Conservation (phyloP, 176 grass and related monocot genomes). For the Phoenix roebelenii region DNA sequence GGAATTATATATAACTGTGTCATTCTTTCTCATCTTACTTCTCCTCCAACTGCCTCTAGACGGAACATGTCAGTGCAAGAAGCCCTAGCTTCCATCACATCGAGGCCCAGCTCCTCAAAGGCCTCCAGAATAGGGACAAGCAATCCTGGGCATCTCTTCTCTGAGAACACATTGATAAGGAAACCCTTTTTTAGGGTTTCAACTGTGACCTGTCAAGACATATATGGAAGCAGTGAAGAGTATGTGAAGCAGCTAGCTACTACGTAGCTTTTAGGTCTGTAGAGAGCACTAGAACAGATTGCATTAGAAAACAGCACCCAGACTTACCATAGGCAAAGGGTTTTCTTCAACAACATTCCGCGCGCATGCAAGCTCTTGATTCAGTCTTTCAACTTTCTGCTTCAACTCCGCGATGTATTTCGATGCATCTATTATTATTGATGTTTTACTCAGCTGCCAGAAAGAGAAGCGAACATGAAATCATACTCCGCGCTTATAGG, state of each 20-base stretch:
- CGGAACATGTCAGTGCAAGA: constrained; percentile 70
- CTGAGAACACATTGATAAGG: constrained; percentile 66
- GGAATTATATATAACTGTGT: constrained; percentile 2
- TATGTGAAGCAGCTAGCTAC: constrained; percentile 5
- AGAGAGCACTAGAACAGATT: not conserved
- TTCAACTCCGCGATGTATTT: constrained; percentile 86
- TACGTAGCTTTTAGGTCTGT: too few relatives aligned
- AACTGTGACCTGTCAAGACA: constrained; percentile 58
- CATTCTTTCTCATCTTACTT: constrained; percentile 24
- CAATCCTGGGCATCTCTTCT: constrained; percentile 62
- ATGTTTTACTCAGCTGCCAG: constrained; percentile 48
- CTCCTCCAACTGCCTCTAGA: constrained; percentile 61
- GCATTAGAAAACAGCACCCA: not conserved
- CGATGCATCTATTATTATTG: constrained; percentile 79
- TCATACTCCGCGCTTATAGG: not conserved
- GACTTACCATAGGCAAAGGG: constrained; percentile 28
- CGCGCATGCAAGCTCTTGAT: constrained; percentile 58
- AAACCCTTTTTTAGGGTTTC: constrained; percentile 82
- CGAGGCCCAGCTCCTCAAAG: constrained; percentile 82
- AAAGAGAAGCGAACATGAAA: not conserved
- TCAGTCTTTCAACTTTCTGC: constrained; percentile 74
- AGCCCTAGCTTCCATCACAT: constrained; percentile 63
- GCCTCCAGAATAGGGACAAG: constrained; percentile 63
- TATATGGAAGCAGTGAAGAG: constrained; percentile 5
- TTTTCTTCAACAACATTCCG: constrained; percentile 23